phyloP scores from a whole-genome alignment of 306 rosid species.

The Ziziphus jujuba region DNA sequence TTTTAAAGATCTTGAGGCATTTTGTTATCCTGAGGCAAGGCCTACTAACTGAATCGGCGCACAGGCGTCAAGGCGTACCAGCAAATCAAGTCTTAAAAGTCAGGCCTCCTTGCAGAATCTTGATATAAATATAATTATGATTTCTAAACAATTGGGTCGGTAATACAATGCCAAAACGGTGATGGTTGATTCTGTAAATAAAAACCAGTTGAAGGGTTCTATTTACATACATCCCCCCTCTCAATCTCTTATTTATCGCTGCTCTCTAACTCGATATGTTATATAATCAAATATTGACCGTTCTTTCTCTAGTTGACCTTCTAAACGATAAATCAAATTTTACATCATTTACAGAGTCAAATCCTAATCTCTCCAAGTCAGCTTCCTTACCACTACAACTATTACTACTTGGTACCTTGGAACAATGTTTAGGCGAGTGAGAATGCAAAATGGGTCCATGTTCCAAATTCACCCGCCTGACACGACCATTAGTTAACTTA shows the following conservation, averaged over 20 bases:
- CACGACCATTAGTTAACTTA: conserved; percentile 16
- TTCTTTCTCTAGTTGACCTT: conserved; percentile 47
- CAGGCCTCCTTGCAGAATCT: too few species aligned
- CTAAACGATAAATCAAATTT: conserved; percentile 43
- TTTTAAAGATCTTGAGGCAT: too few species aligned
- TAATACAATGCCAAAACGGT: too few species aligned
- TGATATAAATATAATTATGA: too few species aligned
- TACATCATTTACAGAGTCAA: conserved; percentile 42
- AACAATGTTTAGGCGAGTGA: conserved; percentile 47
- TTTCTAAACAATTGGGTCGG: too few species aligned
- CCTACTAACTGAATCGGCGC: too few species aligned
- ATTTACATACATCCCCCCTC: conserved; percentile 26
- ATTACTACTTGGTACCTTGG: conserved; percentile 53
- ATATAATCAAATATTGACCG: conserved; percentile 37
- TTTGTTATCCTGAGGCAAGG: too few species aligned
- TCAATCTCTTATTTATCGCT: conserved; percentile 51
- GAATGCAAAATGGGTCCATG: conserved; percentile 49
- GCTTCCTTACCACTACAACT: conserved; percentile 42
- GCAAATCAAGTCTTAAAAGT: too few species aligned
- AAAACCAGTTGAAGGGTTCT: conserved; percentile 7
- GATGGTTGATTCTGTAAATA: background rate
- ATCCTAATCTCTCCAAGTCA: conserved; percentile 57
- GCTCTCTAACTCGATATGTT: conserved; percentile 22
- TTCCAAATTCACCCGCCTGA: conserved; percentile 27
- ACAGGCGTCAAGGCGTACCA: too few species aligned